These are phyloP conservation scores for Hypoxylon fragiforme DNA, from an alignment of 495 filamentous ascomycete species.

Conservation along the genomic window DNA sequence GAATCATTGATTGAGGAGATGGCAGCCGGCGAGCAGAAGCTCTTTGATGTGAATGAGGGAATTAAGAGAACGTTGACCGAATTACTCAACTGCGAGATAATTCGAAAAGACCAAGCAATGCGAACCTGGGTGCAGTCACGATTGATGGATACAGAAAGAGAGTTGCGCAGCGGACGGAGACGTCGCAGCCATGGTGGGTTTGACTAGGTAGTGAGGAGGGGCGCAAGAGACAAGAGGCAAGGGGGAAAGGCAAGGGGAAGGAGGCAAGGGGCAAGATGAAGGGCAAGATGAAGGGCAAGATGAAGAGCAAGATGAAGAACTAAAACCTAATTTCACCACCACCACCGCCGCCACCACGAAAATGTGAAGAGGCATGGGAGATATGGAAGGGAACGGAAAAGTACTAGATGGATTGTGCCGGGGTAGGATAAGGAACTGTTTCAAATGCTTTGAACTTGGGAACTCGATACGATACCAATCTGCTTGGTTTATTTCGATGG, in stretches of 20 bases:
- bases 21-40: constrained; percentile 55
- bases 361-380: too few species aligned
- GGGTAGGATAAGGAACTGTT: constrained; percentile 2
- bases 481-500: constrained; percentile 29
- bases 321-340: too few species aligned
- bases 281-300: too few species aligned
- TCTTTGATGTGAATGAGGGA: constrained; percentile 63
- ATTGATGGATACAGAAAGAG: constrained; percentile 66
- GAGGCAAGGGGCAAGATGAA: too few species aligned
- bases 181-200: constrained; percentile 42
- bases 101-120: constrained; percentile 57
- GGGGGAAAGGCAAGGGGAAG: background rate
- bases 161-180: constrained; percentile 54
- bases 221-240: background rate
- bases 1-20: constrained; percentile 46
- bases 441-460: constrained; percentile 10
- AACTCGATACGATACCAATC: constrained; percentile 35
- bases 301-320: too few species aligned
- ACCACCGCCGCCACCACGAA: too few species aligned
- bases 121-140: constrained; percentile 65
- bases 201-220: constrained; percentile 7
- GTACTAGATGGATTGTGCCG: constrained; percentile 7
- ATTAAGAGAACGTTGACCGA: constrained; percentile 68
- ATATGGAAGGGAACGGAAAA: constrained; percentile 13
- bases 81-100: constrained; percentile 64